A percentile compares a stretch with the other conserved stretches of the same genome.
Conservation (phyloP, 2,329 filamentous ascomycete species). For the Ophiostoma quercus region DNA sequence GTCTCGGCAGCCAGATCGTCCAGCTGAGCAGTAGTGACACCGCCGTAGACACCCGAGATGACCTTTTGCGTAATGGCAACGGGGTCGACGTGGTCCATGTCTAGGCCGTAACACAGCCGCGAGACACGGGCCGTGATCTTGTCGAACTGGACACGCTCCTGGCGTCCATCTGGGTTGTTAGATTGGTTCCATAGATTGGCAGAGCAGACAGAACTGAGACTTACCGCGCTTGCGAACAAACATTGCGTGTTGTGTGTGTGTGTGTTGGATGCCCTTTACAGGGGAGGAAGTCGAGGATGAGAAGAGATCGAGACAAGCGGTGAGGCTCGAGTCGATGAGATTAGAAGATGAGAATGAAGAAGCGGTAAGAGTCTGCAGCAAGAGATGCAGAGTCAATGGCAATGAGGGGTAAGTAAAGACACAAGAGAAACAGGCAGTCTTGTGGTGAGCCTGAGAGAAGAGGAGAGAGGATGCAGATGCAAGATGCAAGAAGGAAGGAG, state of each 20-base stretch:
- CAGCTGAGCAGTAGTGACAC: conserved; percentile 91
- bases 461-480: conserved; percentile 18
- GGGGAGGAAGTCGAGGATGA: conserved; percentile 5
- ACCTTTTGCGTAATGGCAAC: conserved; percentile 99
- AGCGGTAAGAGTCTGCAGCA: background rate
- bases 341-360: background rate
- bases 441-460: conserved; percentile 19
- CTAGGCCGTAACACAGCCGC: conserved; percentile 92
- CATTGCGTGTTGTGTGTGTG: conserved; percentile 40
- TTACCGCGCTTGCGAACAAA: conserved; percentile 60
- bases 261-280: conserved; percentile 13
- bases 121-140: conserved; percentile 99
- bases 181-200: background rate
- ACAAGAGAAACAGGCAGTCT: conserved; percentile 12
- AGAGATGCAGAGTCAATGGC: conserved; percentile 3
- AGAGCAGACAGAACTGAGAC: conserved; percentile 30
- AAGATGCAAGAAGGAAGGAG: conserved; percentile 10
- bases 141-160: conserved; percentile 99
- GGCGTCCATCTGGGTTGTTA: conserved; percentile 73
- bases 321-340: conserved; percentile 4
- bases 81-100: conserved; percentile 90
- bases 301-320: conserved; percentile 12
- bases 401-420: conserved; percentile 5
- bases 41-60: conserved; percentile 98
- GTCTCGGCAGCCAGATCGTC: conserved; percentile 98